Evolutionary conservation across 2,329 filamentous ascomycete species (phyloP).

Genomic region (Neofusicoccum sp.): DNA sequence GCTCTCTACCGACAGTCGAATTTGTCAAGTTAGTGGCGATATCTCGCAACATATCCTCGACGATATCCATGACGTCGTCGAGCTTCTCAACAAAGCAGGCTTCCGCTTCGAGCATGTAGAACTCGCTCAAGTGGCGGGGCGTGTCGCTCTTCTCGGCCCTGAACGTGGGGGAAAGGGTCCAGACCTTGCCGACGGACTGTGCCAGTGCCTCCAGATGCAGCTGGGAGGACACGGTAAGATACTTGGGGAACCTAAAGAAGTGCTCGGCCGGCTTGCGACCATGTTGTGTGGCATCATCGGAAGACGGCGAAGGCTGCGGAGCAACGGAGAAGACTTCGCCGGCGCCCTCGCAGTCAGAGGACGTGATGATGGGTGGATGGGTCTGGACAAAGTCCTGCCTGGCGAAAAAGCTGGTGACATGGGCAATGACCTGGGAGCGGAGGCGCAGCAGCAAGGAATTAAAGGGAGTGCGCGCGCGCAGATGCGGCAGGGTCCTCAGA

Average conservation of each 20-base stretch:
- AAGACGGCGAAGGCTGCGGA: slow-evolving; percentile 27
- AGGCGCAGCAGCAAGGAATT: slow-evolving; percentile 79
- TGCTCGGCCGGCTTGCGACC: slow-evolving; percentile 33
- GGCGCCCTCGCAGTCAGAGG: slow-evolving; percentile 94
- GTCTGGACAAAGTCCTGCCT: slow-evolving; percentile 72
- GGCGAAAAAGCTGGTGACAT: slow-evolving; percentile 73
- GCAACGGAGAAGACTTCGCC: slow-evolving; percentile 83
- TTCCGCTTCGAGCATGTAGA: slow-evolving; percentile 98
- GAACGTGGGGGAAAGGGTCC: slow-evolving; percentile 92
- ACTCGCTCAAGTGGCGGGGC: slow-evolving; percentile 89
- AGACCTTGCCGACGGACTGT: slow-evolving; percentile 84
- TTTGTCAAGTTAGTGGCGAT: slow-evolving; percentile 51
- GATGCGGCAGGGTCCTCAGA: slow-evolving; percentile 81
- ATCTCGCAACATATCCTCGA: slow-evolving; percentile 72
- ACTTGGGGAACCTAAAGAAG: slow-evolving; percentile 88
- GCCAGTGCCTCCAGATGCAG: slow-evolving; percentile 90
- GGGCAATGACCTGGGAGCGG: slow-evolving; percentile 74
- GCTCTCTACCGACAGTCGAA: slow-evolving; percentile 54
- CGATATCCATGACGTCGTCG: slow-evolving; percentile 70
- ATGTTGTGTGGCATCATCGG: slow-evolving; percentile 12
- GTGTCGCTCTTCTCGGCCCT: slow-evolving; percentile 92
- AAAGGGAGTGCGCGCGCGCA: slow-evolving; percentile 76
- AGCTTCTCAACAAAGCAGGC: slow-evolving; percentile 73
- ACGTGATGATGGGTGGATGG: slow-evolving; percentile 91
- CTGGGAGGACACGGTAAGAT: slow-evolving; percentile 92